Conservation (phyloP, 2,329 filamentous ascomycete species). For the Paramyrothecium roridum region DNA sequence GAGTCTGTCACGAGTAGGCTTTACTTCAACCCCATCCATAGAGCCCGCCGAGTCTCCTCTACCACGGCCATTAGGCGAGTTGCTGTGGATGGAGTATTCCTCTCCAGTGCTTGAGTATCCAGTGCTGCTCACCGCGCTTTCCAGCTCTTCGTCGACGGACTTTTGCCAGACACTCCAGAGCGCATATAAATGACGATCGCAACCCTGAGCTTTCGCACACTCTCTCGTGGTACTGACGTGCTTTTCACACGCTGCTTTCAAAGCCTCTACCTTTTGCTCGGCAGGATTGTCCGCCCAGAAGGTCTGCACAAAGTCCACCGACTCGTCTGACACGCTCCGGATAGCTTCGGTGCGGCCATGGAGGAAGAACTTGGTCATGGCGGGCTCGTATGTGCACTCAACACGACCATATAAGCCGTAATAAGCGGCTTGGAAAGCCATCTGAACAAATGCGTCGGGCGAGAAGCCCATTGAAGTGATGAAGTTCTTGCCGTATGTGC, state of each 20-base stretch:
- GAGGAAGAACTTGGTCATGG: conserved; percentile 94
- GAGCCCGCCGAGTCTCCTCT: conserved; percentile 44
- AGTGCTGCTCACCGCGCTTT: conserved; percentile 52
- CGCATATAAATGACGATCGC: conserved; percentile 90
- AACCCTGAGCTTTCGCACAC: conserved; percentile 86
- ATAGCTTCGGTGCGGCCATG: conserved; percentile 95
- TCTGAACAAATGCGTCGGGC: conserved; percentile 95
- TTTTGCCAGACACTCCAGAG: conserved; percentile 95
- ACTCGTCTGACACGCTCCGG: conserved; percentile 77
- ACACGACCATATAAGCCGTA: conserved; percentile 93
- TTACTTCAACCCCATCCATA: conserved; percentile 25
- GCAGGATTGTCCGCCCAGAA: conserved; percentile 93
- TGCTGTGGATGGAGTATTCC: conserved; percentile 43
- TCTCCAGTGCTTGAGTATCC: conserved; percentile 62
- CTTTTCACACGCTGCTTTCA: conserved; percentile 78
- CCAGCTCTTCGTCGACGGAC: conserved; percentile 65
- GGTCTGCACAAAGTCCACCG: conserved; percentile 82
- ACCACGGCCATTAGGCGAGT: conserved; percentile 47
- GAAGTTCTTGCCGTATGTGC: conserved; percentile 91
- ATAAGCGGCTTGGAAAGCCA: conserved; percentile 98
- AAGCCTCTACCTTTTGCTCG: conserved; percentile 78
- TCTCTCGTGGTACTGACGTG: conserved; percentile 78
- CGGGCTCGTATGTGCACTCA: conserved; percentile 95
- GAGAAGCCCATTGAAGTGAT: conserved; percentile 97
- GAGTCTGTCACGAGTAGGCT: conserved; percentile 42